These are phyloP conservation scores for Pichia sp. DNA, from an alignment of 1,139 yeast species.

Conservation along the genomic window DNA sequence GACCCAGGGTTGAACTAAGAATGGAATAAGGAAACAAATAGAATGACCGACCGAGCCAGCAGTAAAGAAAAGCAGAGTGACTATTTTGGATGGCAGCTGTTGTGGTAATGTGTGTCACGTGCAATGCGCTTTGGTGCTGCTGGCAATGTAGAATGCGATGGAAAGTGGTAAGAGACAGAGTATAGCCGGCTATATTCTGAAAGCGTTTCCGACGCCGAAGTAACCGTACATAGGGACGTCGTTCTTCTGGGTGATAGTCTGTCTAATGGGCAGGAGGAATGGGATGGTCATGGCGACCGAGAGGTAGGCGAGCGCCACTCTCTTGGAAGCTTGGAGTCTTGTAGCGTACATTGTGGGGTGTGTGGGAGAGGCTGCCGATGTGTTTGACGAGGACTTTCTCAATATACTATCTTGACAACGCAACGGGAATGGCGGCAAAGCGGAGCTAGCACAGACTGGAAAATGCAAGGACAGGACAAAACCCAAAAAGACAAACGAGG, in stretches of 20 bases:
- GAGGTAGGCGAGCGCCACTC: slow-evolving; percentile 28
- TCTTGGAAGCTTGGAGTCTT: slow-evolving; percentile 14
- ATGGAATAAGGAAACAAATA: too few relatives aligned
- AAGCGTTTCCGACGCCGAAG: slow-evolving; percentile 29
- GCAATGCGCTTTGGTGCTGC: too few relatives aligned
- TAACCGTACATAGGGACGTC: slow-evolving; percentile 23
- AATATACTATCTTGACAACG: neutral
- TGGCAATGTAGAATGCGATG: too few relatives aligned
- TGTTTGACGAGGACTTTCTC: neutral
- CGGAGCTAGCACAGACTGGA: too few relatives aligned
- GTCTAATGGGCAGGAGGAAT: slow-evolving; percentile 29
- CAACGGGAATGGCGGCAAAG: neutral
- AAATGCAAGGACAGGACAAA: too few relatives aligned
- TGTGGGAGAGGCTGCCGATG: neutral
- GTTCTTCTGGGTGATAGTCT: slow-evolving; percentile 24
- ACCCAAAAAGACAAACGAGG: too few relatives aligned
- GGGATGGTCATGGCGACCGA: slow-evolving; percentile 32
- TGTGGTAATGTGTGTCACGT: too few relatives aligned
- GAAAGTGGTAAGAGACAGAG: too few relatives aligned
- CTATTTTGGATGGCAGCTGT: too few relatives aligned
- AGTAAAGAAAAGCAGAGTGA: neutral
- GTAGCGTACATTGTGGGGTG: neutral
- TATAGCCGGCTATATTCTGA: slow-evolving; percentile 25
- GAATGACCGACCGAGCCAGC: too few relatives aligned
- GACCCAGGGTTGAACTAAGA: neutral